Evolutionary conservation across 2,329 filamentous ascomycete species (phyloP), one percentile per base, ranked within the genome.

Genomic region (Diaporthe sp.): DNA sequence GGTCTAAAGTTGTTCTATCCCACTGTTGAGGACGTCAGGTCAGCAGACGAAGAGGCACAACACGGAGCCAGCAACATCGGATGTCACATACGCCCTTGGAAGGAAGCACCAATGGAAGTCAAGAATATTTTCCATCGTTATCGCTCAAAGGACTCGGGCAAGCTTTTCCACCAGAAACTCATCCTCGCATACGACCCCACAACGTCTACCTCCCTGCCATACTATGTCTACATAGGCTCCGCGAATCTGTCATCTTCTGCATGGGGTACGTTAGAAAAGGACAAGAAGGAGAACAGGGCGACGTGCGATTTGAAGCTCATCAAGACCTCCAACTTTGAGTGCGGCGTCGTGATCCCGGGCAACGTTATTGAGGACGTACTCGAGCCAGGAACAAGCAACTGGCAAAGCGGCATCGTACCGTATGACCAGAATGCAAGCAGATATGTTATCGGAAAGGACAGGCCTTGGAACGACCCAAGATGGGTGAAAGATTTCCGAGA

Each of bases 191-290:
- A 78, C 57, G 74, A 79, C 50, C 74, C 74, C 13, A 19, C 22
- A 15, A 57, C 74, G 15, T 19, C 52, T 15, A 28, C 35, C 25
- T 60, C 66, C 3, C 15, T 57, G 22, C 79, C 78, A 13, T 76
- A 78, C 67, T 80, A 77, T 42, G n/a, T 78, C 38, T 80, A 80
- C 30, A 47, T 80, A n/a, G 79, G 79, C 45, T 80, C 79, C 9
- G 78, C 79, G 2, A 80, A 79, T 45, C 61, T 80, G 17, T 78
- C 77, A 1, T 76, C 77, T 19, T 77, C 78, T 3, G 78, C 79
- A 7, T 80, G 78, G 79, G 79, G 79, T 2, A 50, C 73, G 12
- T 67, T 80, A 1, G 77, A 77, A 42, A 60, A 72, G n/a, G 78
- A 80, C 67, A 79, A 77, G 47, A 77, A 52, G 64, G 77, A 76